Percentiles rank a stretch among this genome's conserved stretches.
Evolutionary conservation across 129 eudicot species (phyloP).

Genomic region (Deinandra increscens): DNA sequence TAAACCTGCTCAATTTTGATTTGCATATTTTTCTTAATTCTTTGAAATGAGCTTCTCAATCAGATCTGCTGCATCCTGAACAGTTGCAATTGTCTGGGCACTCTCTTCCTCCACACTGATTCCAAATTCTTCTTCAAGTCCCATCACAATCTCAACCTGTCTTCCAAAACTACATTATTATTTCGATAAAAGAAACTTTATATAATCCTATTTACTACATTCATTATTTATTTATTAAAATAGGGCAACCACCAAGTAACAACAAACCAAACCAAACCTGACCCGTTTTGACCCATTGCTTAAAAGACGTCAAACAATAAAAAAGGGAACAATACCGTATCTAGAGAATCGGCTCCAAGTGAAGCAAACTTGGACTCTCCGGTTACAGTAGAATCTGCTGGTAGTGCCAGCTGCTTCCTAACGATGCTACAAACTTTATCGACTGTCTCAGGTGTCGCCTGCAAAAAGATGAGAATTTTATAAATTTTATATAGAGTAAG

Average conservation of each 20-base stretch:
- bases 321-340: conserved; percentile 55
- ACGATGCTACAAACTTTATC: conserved; percentile 72
- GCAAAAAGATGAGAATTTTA: conserved; percentile 28
- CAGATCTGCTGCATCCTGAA: conserved; percentile 90
- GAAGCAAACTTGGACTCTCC: conserved; percentile 72
- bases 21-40: conserved; percentile 30
- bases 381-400: conserved; percentile 44
- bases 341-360: conserved; percentile 96
- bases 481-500: not conserved
- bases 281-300: not conserved
- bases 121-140: conserved; percentile 85
- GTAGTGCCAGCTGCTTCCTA: conserved; percentile 75
- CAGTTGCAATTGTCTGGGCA: conserved; percentile 78
- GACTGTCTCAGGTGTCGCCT: conserved; percentile 83
- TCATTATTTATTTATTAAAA: not conserved
- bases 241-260: not conserved
- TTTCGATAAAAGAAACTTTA: too few species aligned
- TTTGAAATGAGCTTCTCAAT: conserved; percentile 66
- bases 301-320: not conserved
- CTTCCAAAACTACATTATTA: not conserved
- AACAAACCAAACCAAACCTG: not conserved
- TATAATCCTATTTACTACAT: not conserved
- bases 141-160: conserved; percentile 98
- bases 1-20: conserved; percentile 39
- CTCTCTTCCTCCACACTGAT: conserved; percentile 84